Conservation (phyloP, 2,329 filamentous ascomycete species). For the Parastagonospora avenae region DNA sequence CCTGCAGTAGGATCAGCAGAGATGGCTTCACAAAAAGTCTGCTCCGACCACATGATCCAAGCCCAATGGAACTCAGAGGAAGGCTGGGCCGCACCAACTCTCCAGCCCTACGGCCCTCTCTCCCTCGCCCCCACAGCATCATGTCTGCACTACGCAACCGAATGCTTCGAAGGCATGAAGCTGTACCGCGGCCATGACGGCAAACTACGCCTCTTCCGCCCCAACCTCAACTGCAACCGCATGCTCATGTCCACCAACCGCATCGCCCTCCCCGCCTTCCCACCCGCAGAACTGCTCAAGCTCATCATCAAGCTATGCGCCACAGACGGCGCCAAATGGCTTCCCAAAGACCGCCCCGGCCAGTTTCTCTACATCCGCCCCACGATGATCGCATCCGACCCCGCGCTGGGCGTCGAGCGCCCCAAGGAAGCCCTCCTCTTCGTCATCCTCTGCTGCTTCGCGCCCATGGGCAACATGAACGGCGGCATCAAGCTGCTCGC, state of each 20-base stretch:
- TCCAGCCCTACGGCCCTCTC: slow-evolving; percentile 78
- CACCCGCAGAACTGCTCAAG: slow-evolving; percentile 72
- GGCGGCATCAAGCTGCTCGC: slow-evolving; percentile 72
- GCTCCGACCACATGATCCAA: slow-evolving; percentile 89
- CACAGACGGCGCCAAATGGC: slow-evolving; percentile 77
- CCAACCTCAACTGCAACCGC: slow-evolving; percentile 71
- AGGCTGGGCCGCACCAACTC: slow-evolving; percentile 76
- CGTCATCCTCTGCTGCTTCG: slow-evolving; percentile 66
- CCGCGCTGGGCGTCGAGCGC: slow-evolving; percentile 78
- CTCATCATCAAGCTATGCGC: slow-evolving; percentile 74
- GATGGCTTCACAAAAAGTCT: slow-evolving; percentile 49
- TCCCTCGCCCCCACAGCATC: slow-evolving; percentile 80
- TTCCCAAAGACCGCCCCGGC: slow-evolving; percentile 71
- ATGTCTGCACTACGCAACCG: slow-evolving; percentile 85
- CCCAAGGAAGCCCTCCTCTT: slow-evolving; percentile 88
- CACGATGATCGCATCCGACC: slow-evolving; percentile 81
- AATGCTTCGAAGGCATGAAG: slow-evolving; percentile 90
- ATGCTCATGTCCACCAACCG: slow-evolving; percentile 62
- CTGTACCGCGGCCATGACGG: slow-evolving; percentile 71
- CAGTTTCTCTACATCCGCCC: slow-evolving; percentile 84
- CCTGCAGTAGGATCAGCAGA: slow-evolving; percentile 50
- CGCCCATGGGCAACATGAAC: slow-evolving; percentile 47
- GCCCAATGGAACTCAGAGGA: slow-evolving; percentile 66
- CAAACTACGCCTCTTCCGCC: slow-evolving; percentile 77
- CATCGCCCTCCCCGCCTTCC: slow-evolving; percentile 76